These are phyloP conservation scores for Petrea volubilis DNA, from an alignment of 257 asterid genomes.

Conservation along the genomic window DNA sequence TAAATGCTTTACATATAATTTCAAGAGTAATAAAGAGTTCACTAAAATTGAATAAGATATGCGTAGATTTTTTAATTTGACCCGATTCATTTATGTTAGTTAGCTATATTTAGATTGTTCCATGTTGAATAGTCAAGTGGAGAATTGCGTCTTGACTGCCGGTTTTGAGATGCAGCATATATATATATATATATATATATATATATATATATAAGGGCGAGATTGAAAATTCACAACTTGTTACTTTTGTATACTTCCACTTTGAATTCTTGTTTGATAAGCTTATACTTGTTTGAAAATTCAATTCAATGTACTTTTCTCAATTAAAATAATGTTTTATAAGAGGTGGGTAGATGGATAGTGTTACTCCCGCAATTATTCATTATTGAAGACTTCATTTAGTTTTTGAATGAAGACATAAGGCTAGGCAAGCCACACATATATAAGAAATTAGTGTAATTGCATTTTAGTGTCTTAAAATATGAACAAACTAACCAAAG, in stretches of 20 bases:
- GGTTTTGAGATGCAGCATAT: constrained; percentile 34
- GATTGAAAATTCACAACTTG: constrained; percentile 1
- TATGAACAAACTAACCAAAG: too few relatives aligned
- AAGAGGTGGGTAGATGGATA: constrained; percentile 12
- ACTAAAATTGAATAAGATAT: too few relatives aligned
- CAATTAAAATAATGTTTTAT: background rate
- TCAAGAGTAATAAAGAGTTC: background rate
- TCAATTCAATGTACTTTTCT: background rate
- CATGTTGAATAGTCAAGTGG: background rate
- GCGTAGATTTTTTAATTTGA: background rate
- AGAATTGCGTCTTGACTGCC: constrained; percentile 4
- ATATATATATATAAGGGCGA: too few relatives aligned
- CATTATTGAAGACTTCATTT: background rate
- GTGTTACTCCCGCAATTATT: background rate
- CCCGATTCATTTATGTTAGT: background rate
- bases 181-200: too few relatives aligned
- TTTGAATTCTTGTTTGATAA: background rate
- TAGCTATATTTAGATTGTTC: background rate
- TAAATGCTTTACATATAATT: background rate
- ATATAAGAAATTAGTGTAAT: too few relatives aligned
- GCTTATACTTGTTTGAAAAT: constrained; percentile 10
- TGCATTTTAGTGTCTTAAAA: too few relatives aligned
- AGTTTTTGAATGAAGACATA: background rate
- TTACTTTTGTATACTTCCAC: background rate
- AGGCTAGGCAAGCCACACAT: constrained; percentile 12